A percentile compares a stretch with the other conserved stretches of the same genome.
Conservation (phyloP, 2,329 filamentous ascomycete genomes). For the Aspergillus pseudoviridinutans region DNA sequence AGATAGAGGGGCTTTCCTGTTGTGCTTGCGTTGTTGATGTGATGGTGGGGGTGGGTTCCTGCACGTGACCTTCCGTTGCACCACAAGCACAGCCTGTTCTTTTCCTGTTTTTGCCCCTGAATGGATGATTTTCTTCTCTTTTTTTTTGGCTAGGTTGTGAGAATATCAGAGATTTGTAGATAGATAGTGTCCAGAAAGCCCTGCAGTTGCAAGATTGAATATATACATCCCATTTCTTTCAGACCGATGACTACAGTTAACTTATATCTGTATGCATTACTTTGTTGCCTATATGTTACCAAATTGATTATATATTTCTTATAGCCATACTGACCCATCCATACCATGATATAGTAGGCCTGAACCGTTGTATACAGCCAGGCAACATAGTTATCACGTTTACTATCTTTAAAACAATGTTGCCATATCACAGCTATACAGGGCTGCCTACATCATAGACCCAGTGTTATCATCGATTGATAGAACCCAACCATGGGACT, state of each 20-base stretch:
- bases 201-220: not conserved
- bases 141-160: not conserved
- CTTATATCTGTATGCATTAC: not conserved
- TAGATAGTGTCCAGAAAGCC: not conserved
- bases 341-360: not conserved
- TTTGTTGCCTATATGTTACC: not conserved
- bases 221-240: not conserved
- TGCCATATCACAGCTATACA: not conserved
- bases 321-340: no score
- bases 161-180: not conserved
- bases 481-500: not conserved
- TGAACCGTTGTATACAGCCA: not conserved
- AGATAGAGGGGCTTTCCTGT: slow-evolving; percentile 34
- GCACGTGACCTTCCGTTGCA: slow-evolving; percentile 20
- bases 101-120: slow-evolving; percentile 4
- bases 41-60: slow-evolving; percentile 22
- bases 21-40: slow-evolving; percentile 23
- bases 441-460: not conserved
- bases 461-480: not conserved
- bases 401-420: not conserved
- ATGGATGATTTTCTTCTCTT: not conserved
- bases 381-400: not conserved
- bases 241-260: not conserved
- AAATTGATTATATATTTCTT: no score
- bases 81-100: slow-evolving; percentile 17